Evolutionary conservation across 257 asterid species (phyloP), one percentile per base, ranked within the genome.

Genomic region (Anisodus tanguticus): DNA sequence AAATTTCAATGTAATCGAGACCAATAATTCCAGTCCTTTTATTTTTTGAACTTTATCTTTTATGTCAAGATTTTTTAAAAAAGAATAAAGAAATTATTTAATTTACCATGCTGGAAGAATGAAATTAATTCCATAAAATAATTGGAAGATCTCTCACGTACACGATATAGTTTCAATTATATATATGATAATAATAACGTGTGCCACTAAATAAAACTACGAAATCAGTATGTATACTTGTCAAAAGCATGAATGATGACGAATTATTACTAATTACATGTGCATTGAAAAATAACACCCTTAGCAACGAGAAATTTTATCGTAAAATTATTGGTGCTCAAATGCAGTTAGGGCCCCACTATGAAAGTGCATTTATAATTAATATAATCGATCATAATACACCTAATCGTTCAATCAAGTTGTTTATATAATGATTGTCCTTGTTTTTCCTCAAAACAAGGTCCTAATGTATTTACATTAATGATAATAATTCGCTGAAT

Each of bases 231-330:
- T 15, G 55, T 51, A 7, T 7, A 51, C 81, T 74, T 22, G 81
- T 74, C 81, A 74, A 49, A 74, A 74, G 63, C 81, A 51, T 76
- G 81, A 76, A 51, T 76, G 81, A 76, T 76, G 81, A 76, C 81
- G 63, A 76, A 13, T 51, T 51, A 69, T 37, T 39, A 69, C 13
- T 16, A 67, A 13, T 76, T 47, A 26, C 55, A 47, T 19, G 17
- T 72, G 80, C 11, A 72, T 19, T 72, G 60, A 4, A 72, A 72
- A 72, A 3, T 19, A 47, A 72, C 11, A 35, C 19, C 80, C 60
- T 45, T 55, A 22, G 7, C 41, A 43, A 71, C 19, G 10, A 45
- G 35, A 31, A 31, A 31, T 31, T 31, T 31, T 31, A 31, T 31
- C 35, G 35, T 3, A 72, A 71, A 47, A 45, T 47, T 47, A 10